phyloP scores from a whole-genome alignment of 192 early-diverging fungal species.

The Chytriomyces sp. region DNA sequence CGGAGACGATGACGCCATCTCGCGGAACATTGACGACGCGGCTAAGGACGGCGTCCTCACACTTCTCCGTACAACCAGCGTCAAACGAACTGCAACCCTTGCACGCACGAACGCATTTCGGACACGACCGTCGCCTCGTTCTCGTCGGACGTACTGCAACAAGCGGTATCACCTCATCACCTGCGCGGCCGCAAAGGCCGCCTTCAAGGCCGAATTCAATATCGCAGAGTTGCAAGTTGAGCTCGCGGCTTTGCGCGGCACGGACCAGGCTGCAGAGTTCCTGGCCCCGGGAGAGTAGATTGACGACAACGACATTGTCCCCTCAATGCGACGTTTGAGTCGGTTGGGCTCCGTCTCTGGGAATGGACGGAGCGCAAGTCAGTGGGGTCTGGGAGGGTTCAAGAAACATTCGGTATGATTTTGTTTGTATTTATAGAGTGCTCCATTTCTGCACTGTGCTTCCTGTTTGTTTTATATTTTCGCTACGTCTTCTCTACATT shows the following conservation, averaged over 20 bases:
- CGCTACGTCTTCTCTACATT: no score
- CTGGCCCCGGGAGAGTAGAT: not conserved
- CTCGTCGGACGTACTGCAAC: not conserved
- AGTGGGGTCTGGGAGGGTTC: no score
- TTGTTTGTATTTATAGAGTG: no score
- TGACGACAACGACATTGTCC: no score
- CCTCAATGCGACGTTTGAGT: no score
- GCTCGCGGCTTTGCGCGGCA: not conserved
- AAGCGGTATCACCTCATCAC: not conserved
- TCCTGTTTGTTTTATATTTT: no score
- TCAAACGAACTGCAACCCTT: no score
- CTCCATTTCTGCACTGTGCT: no score
- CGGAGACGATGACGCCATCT: not conserved
- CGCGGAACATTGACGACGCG: not conserved
- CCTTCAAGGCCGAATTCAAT: not conserved
- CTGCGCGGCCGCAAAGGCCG: not conserved
- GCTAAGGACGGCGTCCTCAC: not conserved
- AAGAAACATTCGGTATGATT: no score
- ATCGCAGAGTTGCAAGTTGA: not conserved
- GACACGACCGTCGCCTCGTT: not conserved
- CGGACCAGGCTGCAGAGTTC: not conserved
- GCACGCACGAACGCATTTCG: no score
- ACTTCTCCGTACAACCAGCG: not conserved
- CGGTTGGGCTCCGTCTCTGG: no score
- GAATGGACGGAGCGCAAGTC: no score